These are phyloP conservation scores for Saxophila tyrrhenica DNA, from an alignment of 495 filamentous ascomycete genomes.

Conservation along the genomic window DNA sequence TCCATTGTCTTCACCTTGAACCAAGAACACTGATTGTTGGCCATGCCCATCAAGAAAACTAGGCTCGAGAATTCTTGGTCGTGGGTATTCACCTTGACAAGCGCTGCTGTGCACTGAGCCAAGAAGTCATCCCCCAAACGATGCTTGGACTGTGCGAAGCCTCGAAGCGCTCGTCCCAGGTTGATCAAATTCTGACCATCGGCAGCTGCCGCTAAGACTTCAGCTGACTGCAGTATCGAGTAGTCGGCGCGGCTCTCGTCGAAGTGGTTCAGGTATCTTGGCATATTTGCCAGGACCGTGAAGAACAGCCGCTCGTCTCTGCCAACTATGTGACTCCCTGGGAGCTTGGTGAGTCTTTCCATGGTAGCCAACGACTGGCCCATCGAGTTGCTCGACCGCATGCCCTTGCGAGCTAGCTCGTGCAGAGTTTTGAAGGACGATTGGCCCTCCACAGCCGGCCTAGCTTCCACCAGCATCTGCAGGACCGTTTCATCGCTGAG, in stretches of 20 bases:
- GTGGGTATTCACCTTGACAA: slow-evolving; percentile 73
- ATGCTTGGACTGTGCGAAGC: slow-evolving; percentile 58
- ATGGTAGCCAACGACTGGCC: slow-evolving; percentile 65
- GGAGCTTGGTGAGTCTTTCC: slow-evolving; percentile 65
- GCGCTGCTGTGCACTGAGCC: slow-evolving; percentile 57
- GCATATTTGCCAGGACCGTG: slow-evolving; percentile 74
- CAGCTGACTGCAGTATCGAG: slow-evolving; percentile 49
- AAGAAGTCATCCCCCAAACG: slow-evolving; percentile 68
- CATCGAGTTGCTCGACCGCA: slow-evolving; percentile 75
- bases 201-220: slow-evolving; percentile 57
- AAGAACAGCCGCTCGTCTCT: slow-evolving; percentile 72
- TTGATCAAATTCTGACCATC: slow-evolving; percentile 51
- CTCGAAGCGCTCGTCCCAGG: slow-evolving; percentile 51
- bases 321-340: slow-evolving; percentile 71
- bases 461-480: slow-evolving; percentile 57
- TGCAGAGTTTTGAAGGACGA: slow-evolving; percentile 71
- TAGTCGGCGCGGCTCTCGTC: slow-evolving; percentile 48
- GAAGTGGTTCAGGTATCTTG: slow-evolving; percentile 72
- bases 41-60: slow-evolving; percentile 80
- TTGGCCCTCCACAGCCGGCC: slow-evolving; percentile 64
- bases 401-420: slow-evolving; percentile 74
- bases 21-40: slow-evolving; percentile 79
- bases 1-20: slow-evolving; percentile 88
- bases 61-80: slow-evolving; percentile 70
- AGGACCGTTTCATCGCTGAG: slow-evolving; percentile 59